Base-by-base conservation (phyloP, 768 basidiomycete species). In the Hemileccinum rubropunctum region DNA sequence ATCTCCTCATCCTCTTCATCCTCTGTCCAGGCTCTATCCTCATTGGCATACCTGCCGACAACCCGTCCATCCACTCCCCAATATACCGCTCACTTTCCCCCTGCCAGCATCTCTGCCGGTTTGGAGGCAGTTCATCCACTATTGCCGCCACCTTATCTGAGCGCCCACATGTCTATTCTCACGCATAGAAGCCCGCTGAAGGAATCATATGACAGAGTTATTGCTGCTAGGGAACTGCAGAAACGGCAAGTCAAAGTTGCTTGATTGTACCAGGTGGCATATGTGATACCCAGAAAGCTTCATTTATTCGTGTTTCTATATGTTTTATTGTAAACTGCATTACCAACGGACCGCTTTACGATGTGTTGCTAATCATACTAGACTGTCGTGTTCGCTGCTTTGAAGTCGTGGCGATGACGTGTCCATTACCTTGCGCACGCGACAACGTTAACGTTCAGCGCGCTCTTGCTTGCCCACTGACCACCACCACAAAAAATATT, bases 141-240 rank as follows among this genome's bases (percentile, higher is more conserved):
- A 15, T 74, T 90, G 20, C 88, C 88, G 0, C 77, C 79, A 3
- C 86, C 87, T 36, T 89, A 88, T 61, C 65, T 87, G 53, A 78
- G 73, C 57, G 80, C 83, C 50, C 88, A 91, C 51, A 71, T 89
- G 64, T 85, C 85, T 17, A 78, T 87, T 41, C 71, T 88, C 28
- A 72, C 77, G 15, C 76, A 82, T 65, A 76, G 83, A 43, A 81
- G 77, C 44, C 86, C 88, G 20, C 70, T 90, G 49, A 74, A 78
- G 58, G 88, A 88, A 63, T 81, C 84, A 20, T 82, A 81, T 58
- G 87, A 88, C 50, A 76, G 84, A 45, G 81, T 88, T 33, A 72
- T 77, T 48, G 67, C 72, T 37, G 85, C 83, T 23, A 86, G 82
- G 71, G 67, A 73, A 44, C 37, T 58, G 18, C 66, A 64, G 57